Conservation (phyloP, 1,139 yeast species). For the Pichia sp. region DNA sequence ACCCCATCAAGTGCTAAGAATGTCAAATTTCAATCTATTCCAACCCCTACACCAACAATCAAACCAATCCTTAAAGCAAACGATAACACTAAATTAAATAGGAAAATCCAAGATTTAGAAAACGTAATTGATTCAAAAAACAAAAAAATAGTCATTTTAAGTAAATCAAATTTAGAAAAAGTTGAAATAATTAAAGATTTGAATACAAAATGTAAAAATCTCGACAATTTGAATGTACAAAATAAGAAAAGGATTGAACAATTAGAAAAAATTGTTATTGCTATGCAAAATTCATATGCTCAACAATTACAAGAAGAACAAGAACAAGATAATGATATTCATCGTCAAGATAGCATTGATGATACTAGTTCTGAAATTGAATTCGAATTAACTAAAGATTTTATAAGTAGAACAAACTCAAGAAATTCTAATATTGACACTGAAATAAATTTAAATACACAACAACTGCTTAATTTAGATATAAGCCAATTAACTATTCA, state of each 20-base stretch:
- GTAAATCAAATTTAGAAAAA: slow-evolving; percentile 5
- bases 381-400: background rate
- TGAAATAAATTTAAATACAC: slow-evolving; percentile 9
- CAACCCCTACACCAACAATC: background rate
- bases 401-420: background rate
- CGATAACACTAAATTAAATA: background rate
- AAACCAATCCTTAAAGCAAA: background rate
- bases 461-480: slow-evolving; percentile 10
- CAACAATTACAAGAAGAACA: background rate
- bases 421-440: background rate
- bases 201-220: background rate
- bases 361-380: background rate
- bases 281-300: slow-evolving; percentile 1
- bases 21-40: background rate
- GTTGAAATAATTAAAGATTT: slow-evolving; percentile 4
- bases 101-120: slow-evolving; percentile 1
- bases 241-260: slow-evolving; percentile 6
- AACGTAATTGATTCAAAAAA: slow-evolving; percentile 6
- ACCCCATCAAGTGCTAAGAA: background rate
- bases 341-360: background rate
- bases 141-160: slow-evolving; percentile 5
- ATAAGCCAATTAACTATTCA: background rate
- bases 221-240: background rate
- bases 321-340: background rate
- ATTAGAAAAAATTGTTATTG: slow-evolving; percentile 3